Percentiles rank a stretch among this genome's conserved stretches.
Evolutionary conservation across 1,139 yeast genomes (phyloP).

Genomic region (Candida buenavistaensis): DNA sequence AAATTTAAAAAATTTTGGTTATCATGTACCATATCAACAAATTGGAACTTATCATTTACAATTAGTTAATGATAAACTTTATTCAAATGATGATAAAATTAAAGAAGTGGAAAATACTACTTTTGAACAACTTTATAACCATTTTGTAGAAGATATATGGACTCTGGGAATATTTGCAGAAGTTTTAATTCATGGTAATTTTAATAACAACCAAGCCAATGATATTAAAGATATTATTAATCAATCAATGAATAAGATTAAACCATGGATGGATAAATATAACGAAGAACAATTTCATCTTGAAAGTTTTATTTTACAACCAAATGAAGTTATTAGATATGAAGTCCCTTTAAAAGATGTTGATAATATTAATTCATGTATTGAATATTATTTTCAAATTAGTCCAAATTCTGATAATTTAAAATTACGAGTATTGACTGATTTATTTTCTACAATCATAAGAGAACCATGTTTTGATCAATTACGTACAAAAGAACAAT

Average conservation of each 20-base stretch:
- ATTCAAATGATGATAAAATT: conserved; percentile 63
- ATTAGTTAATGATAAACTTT: conserved; percentile 69
- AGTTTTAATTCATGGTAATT: conserved; percentile 77
- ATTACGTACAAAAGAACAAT: conserved; percentile 87
- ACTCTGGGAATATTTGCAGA: conserved; percentile 60
- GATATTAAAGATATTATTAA: conserved; percentile 23
- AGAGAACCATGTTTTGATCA: conserved; percentile 89
- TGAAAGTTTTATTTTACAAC: conserved; percentile 42
- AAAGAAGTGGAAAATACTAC: conserved; percentile 47
- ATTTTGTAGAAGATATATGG: conserved; percentile 44
- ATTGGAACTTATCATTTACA: conserved; percentile 62
- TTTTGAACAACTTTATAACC: conserved; percentile 47
- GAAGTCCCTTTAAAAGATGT: conserved; percentile 60
- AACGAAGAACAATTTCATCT: conserved; percentile 26
- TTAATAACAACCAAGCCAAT: conserved; percentile 54
- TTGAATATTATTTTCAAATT: conserved; percentile 74
- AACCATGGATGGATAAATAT: conserved; percentile 43
- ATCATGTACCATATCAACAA: conserved; percentile 73
- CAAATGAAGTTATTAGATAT: conserved; percentile 45
- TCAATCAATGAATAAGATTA: conserved; percentile 19
- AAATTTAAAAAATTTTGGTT: conserved; percentile 70
- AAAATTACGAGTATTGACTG: conserved; percentile 48
- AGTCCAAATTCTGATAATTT: conserved; percentile 44
- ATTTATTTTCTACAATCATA: conserved; percentile 67
- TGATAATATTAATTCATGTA: conserved; percentile 78